Evolutionary conservation across 1,284 basidiomycete genomes (phyloP).

Genomic region (Jaminaea rosea): DNA sequence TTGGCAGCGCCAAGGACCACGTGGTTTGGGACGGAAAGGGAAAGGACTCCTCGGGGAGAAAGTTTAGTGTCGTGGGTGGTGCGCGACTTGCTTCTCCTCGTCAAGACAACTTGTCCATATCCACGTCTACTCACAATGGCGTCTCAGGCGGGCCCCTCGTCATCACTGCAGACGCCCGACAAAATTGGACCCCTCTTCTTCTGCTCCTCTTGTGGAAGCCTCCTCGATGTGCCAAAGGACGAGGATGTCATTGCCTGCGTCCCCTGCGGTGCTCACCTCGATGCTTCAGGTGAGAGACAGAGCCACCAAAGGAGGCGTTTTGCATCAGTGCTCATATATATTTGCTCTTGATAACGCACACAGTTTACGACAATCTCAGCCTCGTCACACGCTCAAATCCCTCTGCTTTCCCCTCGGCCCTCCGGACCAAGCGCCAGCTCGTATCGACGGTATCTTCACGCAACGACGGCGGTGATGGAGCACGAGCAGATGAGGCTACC

Average conservation of each 20-base stretch:
- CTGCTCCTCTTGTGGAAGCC: conserved; percentile 11
- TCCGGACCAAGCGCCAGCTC: conserved; percentile 74
- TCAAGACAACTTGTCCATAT: background rate
- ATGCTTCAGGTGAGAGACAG: conserved; percentile 46
- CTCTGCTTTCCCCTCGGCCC: conserved; percentile 81
- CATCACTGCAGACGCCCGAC: background rate
- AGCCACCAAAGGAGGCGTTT: conserved; percentile 44
- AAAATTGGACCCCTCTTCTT: background rate
- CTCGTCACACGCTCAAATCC: conserved; percentile 84
- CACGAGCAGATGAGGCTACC: conserved; percentile 50
- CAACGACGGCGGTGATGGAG: conserved; percentile 8
- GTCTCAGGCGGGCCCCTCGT: background rate
- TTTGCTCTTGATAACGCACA: background rate
- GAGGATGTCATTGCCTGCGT: conserved; percentile 71
- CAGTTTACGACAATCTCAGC: conserved; percentile 86
- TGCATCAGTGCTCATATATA: too few relatives aligned
- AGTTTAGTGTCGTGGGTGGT: too few relatives aligned
- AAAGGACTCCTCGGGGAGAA: too few relatives aligned
- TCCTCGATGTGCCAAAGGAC: conserved; percentile 74
- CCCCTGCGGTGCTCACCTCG: conserved; percentile 77
- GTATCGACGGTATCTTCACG: conserved; percentile 54
- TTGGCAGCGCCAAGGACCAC: background rate
- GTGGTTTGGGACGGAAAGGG: too few relatives aligned
- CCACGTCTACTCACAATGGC: background rate
- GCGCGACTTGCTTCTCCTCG: background rate